These are phyloP conservation scores for Lichtheimia hyalospora DNA, from an alignment of 371 early-diverging fungal genomes.

Conservation along the genomic window DNA sequence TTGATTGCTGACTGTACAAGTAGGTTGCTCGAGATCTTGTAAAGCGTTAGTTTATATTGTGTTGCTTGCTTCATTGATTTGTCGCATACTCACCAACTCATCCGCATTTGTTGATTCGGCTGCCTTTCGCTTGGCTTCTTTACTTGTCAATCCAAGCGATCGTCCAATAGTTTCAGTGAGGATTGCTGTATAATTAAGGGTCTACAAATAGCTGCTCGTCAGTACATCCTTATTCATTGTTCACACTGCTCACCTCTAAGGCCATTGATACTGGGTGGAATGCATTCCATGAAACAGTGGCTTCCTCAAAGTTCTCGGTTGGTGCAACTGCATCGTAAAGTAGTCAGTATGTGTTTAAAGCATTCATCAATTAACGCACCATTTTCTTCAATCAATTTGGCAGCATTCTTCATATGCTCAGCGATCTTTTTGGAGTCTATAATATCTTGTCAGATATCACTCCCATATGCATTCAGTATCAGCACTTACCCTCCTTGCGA, in stretches of 20 bases:
- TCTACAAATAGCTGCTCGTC: constrained; percentile 13
- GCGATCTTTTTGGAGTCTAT: constrained; percentile 15
- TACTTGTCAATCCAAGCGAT: constrained; percentile 35
- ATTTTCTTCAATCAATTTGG: constrained; percentile 15
- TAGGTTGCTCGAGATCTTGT: too few relatives aligned
- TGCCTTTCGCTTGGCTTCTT: constrained; percentile 42
- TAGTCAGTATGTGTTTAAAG: not conserved
- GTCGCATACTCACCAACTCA: constrained; percentile 25
- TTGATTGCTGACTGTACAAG: constrained; percentile 24
- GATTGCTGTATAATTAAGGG: constrained; percentile 38
- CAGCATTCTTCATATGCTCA: constrained; percentile 13
- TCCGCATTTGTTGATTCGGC: constrained; percentile 26
- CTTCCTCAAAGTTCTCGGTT: constrained; percentile 11
- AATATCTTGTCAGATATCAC: not conserved
- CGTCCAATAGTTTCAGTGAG: constrained; percentile 39
- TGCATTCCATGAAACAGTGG: constrained; percentile 23
- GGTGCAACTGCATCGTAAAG: constrained; percentile 3
- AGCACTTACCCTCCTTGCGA: constrained; percentile 12
- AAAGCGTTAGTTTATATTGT: too few relatives aligned
- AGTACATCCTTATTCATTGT: not conserved
- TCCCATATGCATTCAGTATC: not conserved
- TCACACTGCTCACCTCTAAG: constrained; percentile 25
- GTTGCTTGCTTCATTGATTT: constrained; percentile 2
- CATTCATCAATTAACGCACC: not conserved
- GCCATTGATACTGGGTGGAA: constrained; percentile 32